Conservation (phyloP, 352 stramenopile species). For the Phytopythium sindhum region DNA sequence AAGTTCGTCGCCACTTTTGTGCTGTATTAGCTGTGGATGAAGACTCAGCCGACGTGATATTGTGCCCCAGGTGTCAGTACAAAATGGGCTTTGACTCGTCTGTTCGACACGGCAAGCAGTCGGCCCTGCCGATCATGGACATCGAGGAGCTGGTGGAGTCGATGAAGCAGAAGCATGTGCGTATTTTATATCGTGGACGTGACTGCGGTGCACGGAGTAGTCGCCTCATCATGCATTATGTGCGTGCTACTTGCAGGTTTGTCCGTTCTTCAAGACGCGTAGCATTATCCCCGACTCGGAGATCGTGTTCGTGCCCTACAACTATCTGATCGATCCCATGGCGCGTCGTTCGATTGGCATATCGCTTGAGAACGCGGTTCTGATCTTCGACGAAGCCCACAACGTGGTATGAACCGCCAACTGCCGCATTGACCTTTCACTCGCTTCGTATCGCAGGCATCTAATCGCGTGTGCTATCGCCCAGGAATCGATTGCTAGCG, state of each 20-base stretch:
- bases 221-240: neutral
- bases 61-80: constrained; percentile 50
- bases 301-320: constrained; percentile 99
- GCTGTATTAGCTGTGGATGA: neutral
- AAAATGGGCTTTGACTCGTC: constrained; percentile 77
- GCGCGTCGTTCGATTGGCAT: constrained; percentile 91
- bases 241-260: constrained; percentile 64
- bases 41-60: neutral
- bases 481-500: constrained; percentile 87
- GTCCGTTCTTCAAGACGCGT: constrained; percentile 96
- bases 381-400: constrained; percentile 99
- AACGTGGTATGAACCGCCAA: constrained; percentile 90
- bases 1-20: constrained; percentile 50
- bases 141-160: constrained; percentile 97
- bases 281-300: constrained; percentile 91
- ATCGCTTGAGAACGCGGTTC: constrained; percentile 93
- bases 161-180: constrained; percentile 77
- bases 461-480: neutral
- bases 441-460: neutral
- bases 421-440: constrained; percentile 17
- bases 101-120: constrained; percentile 43
- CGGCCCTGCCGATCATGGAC: constrained; percentile 90
- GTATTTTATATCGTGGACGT: neutral
- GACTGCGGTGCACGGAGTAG: neutral
- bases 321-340: constrained; percentile 98